Evolutionary conservation across 495 filamentous ascomycete genomes (phyloP), one percentile per base, ranked within the genome.

Genomic region (Neurospora sp.): DNA sequence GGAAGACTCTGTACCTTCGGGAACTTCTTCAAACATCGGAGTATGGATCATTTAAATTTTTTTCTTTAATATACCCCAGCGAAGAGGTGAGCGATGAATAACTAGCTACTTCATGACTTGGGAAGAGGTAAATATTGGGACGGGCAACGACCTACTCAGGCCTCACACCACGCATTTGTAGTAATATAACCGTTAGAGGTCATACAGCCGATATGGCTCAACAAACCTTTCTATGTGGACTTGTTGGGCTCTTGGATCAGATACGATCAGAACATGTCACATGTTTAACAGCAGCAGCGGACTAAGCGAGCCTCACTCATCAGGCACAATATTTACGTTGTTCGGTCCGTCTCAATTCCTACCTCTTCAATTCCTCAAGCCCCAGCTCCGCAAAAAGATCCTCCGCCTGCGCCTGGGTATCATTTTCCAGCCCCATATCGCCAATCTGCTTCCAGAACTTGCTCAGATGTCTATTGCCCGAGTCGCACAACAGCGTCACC

Each of bases 401-500:
- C 35, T 72, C 74, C 18, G 73, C 69, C 11, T 72, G 71, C 66
- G 74, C 72, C 71, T 70, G 69, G 41, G 70, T 75, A 37, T 75
- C 73, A 14, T 74, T 74, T 71, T 88, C 87, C 44, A 86, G 86
- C 5, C 91, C 93, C 73, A 94, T 85, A 71, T 91, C 88, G 11
- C 90, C 93, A 46, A 93, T 90, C 73, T 88, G 87, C 74, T 93
- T 92, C 93, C 94, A 99, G 83, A 99, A 97, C 79, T 95, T 95
- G 74, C 92, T 96, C 37, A 99, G 83, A 82, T 99, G 96, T 76
- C 96, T 86, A 23, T 92, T 92, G 3, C 96, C 96, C 38, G 91
- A 93, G 81, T 99, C 96, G 79, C 95, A 98, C 62, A 98, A 83
- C 16, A 99, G 86, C 0, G 96, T 99, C 35, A 98, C 95, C 66